These are phyloP conservation scores for Amylocystis lapponica DNA, from an alignment of 768 basidiomycete species.

Conservation along the genomic window DNA sequence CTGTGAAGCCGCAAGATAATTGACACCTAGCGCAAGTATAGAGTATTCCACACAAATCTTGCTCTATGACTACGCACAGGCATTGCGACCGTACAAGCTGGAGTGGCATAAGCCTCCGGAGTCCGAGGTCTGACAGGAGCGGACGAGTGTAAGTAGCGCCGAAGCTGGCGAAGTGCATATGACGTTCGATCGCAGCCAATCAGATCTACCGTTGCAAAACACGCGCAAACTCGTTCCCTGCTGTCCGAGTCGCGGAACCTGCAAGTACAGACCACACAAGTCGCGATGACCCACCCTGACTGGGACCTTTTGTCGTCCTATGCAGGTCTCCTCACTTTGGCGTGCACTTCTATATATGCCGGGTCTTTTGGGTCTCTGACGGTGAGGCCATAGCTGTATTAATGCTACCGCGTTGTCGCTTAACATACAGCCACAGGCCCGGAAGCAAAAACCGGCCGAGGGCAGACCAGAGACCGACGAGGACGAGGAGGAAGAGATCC, in stretches of 20 bases:
- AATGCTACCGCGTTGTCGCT: neutral
- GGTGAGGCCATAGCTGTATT: constrained; percentile 35
- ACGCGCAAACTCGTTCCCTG: constrained; percentile 13
- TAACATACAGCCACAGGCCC: constrained; percentile 9
- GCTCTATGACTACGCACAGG: no score
- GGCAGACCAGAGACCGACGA: constrained; percentile 47
- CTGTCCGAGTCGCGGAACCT: neutral
- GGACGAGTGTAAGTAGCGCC: no score
- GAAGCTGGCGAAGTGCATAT: no score
- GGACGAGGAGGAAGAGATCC: constrained; percentile 53
- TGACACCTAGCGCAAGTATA: no score
- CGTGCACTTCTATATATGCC: constrained; percentile 59
- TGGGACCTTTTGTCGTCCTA: constrained; percentile 65
- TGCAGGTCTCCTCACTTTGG: constrained; percentile 60
- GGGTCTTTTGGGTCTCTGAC: constrained; percentile 67
- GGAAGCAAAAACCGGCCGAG: constrained; percentile 20
- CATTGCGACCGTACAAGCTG: no score
- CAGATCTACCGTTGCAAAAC: constrained; percentile 6
- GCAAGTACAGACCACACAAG: no score
- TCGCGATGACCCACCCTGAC: constrained; percentile 25
- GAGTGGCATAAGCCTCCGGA: no score
- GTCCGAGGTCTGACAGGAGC: no score
- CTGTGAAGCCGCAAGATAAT: no score
- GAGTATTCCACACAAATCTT: no score
- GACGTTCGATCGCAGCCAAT: no score